These are phyloP conservation scores for Hymenotorrendiella dingleyae DNA, from an alignment of 2,329 filamentous ascomycete species.

Conservation along the genomic window DNA sequence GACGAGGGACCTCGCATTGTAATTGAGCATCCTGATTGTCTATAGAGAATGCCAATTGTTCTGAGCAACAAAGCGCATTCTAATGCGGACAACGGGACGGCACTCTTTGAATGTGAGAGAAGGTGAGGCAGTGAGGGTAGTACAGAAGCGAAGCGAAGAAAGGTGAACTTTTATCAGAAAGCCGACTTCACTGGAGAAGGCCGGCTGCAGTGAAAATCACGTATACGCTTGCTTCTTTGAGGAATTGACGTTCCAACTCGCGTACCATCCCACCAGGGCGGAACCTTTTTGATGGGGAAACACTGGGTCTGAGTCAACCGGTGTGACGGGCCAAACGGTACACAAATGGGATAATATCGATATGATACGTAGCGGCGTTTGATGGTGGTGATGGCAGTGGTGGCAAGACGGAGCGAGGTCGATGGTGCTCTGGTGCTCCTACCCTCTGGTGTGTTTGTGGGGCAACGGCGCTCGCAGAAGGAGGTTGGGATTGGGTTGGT, in stretches of 20 bases:
- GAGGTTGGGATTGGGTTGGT: no score
- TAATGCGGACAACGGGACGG: no score
- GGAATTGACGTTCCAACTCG: neutral
- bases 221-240: neutral
- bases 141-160: neutral
- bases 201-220: neutral
- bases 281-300: neutral
- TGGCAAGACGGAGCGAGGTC: no score
- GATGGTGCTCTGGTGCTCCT: no score
- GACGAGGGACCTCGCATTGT: constrained; percentile 22
- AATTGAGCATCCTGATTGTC: constrained; percentile 57
- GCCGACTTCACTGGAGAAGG: neutral
- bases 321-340: no score
- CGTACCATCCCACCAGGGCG: neutral
- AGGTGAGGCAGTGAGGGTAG: neutral
- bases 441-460: no score
- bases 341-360: no score
- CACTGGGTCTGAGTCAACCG: neutral
- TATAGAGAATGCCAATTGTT: neutral
- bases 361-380: no score
- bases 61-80: neutral
- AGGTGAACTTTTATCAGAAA: neutral
- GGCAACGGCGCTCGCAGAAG: no score
- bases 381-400: no score
- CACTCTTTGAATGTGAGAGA: no score